Conservation (phyloP, 2,329 filamentous ascomycete species). For the Biscogniauxia mediterranea region DNA sequence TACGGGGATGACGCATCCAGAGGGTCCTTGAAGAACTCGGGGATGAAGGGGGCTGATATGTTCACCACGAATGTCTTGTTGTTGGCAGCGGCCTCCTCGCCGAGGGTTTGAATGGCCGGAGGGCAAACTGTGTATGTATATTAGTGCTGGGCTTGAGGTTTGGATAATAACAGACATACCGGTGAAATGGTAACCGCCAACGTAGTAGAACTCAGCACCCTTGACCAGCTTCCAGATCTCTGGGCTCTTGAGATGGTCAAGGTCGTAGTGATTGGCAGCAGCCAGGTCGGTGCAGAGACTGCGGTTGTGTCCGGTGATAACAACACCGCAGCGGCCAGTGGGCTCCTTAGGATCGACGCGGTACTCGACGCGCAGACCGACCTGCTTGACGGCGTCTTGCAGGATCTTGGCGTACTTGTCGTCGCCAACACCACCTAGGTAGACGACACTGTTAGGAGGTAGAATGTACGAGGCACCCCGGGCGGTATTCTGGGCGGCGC, state of each 20-base stretch:
- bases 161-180: slow-evolving; percentile 33
- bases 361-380: slow-evolving; percentile 92
- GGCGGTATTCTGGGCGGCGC: slow-evolving; percentile 96
- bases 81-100: slow-evolving; percentile 81
- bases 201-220: slow-evolving; percentile 84
- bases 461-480: slow-evolving; percentile 96
- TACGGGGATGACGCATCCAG: slow-evolving; percentile 84
- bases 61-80: slow-evolving; percentile 93
- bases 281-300: slow-evolving; percentile 93
- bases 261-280: slow-evolving; percentile 94
- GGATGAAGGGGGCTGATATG: slow-evolving; percentile 92
- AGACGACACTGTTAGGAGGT: slow-evolving; percentile 83
- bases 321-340: slow-evolving; percentile 91
- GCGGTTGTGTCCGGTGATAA: slow-evolving; percentile 96
- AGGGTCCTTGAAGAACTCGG: slow-evolving; percentile 96
- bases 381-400: slow-evolving; percentile 79
- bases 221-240: slow-evolving; percentile 91
- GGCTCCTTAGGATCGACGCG: slow-evolving; percentile 79
- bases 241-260: slow-evolving; percentile 87
- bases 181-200: slow-evolving; percentile 96
- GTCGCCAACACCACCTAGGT: slow-evolving; percentile 88
- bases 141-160: slow-evolving; percentile 7
- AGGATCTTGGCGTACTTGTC: slow-evolving; percentile 95
- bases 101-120: slow-evolving; percentile 83
- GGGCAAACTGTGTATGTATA: slow-evolving; percentile 65